phyloP scores from a whole-genome alignment of 2,329 filamentous ascomycete genomes.

The Nigrospora oryzae region DNA sequence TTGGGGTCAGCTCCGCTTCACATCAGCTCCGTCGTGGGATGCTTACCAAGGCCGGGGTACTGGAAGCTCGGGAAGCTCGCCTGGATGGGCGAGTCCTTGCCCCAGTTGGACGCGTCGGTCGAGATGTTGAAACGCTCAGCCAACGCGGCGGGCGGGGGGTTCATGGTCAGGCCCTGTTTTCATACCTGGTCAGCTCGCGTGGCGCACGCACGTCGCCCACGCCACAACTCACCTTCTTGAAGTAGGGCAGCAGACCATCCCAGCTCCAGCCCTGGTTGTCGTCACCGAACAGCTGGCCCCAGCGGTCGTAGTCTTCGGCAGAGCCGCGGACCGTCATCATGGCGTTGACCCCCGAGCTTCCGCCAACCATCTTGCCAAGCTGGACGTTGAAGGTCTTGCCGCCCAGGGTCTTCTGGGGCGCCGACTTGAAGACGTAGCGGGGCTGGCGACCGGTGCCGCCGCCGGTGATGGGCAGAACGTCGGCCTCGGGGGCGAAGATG shows the following conservation, averaged over 20 bases:
- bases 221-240: constrained; percentile 18
- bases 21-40: neutral
- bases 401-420: constrained; percentile 13
- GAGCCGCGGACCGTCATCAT: constrained; percentile 19
- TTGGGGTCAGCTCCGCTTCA: neutral
- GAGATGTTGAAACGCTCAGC: constrained; percentile 19
- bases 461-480: neutral
- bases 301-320: constrained; percentile 22
- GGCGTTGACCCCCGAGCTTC: constrained; percentile 19
- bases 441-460: neutral
- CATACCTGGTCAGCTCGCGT: neutral
- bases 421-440: constrained; percentile 10
- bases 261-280: constrained; percentile 19
- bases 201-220: neutral
- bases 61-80: constrained; percentile 29
- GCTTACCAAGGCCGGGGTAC: constrained; percentile 21
- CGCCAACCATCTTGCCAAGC: constrained; percentile 16
- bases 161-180: constrained; percentile 12
- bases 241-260: constrained; percentile 20
- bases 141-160: constrained; percentile 11
- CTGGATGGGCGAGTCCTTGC: constrained; percentile 24
- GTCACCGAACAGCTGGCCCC: constrained; percentile 21
- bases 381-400: constrained; percentile 12
- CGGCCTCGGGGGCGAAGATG: constrained; percentile 12
- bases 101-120: constrained; percentile 26